These are phyloP conservation scores for Amaranthus hypochondriacus DNA, from an alignment of 148 eudicot genomes.

Conservation along the genomic window DNA sequence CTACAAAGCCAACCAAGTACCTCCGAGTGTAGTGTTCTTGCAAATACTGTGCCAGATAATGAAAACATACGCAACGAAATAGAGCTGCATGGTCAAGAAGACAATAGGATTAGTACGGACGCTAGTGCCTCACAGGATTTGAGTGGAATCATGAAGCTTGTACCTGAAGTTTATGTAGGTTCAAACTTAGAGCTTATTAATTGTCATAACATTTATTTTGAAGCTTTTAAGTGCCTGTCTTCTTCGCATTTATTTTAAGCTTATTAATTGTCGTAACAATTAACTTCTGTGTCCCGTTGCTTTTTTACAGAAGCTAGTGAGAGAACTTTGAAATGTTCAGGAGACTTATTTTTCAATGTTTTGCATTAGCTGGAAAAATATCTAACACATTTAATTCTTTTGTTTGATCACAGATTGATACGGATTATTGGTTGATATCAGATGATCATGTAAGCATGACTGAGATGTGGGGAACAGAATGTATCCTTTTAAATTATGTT, in stretches of 20 bases:
- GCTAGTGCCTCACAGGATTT: slow-evolving; percentile 57
- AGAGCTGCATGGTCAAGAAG: slow-evolving; percentile 44
- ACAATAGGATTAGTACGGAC: slow-evolving; percentile 38
- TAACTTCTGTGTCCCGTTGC: not conserved
- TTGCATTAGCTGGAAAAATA: not conserved
- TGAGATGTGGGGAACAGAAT: slow-evolving; percentile 80
- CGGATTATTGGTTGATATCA: slow-evolving; percentile 89
- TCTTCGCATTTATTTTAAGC: not conserved
- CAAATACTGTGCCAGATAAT: slow-evolving; percentile 23
- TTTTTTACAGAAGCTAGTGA: not conserved
- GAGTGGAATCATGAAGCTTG: slow-evolving; percentile 88
- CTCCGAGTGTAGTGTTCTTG: slow-evolving; percentile 32
- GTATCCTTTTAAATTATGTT: slow-evolving; percentile 49
- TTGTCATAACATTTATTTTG: not conserved
- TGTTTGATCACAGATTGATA: slow-evolving; percentile 61
- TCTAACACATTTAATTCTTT: slow-evolving; percentile 13
- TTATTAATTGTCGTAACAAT: not conserved
- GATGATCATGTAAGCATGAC: slow-evolving; percentile 86
- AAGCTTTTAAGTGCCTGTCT: not conserved
- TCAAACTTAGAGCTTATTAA: slow-evolving; percentile 10
- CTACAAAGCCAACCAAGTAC: slow-evolving; percentile 46
- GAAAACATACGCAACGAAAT: slow-evolving; percentile 29
- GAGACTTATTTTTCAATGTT: not conserved
- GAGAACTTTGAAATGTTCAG: not conserved
- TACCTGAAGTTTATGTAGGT: slow-evolving; percentile 95